Base-by-base conservation (phyloP, 2,329 filamentous ascomycete species). In the Trichoderma sp. region DNA sequence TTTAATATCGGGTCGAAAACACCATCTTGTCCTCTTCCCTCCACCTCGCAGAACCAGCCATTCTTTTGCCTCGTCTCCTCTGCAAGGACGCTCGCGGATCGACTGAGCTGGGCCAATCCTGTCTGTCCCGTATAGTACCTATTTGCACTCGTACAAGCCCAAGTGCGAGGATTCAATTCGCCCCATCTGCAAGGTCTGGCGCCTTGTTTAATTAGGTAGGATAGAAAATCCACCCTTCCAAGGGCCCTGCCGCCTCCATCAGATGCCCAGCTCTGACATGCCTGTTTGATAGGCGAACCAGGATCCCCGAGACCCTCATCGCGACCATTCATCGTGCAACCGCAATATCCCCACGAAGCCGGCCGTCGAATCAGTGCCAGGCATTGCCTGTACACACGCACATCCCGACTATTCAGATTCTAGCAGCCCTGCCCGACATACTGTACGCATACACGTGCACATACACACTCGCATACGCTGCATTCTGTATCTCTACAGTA, bases 131-230 rank as follows among this genome's bases (percentile, higher is more conserved):
- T 6, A 29, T n/a, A 39, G 34, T 19, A 19, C 34, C 8, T 34
- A 32, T 35, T 13, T 32, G 42, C 22, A 5, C 45, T 50, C 29
- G 58, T 39, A n/a, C 32, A 13, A 50, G 39, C 58, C 25, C 56
- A 29, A 32, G 27, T 17, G 32, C 60, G 25, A 39, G 7, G 15
- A 42, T 48, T 64, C 60, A 8, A 19, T 42, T n/a, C 50, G 22
- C 25, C 37, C 57, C 42, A 19, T 27, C 42, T 22, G 25, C 63
- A 35, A 42, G 39, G 53, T 34, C 64, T 66, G 64, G 64, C 37
- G 39, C 7, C 64, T 58, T 66, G 64, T 66, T 66, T 66, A 66
- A 66, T 66, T 66, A 57, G 61, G 61, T 64, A 59, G 64, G 64
- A 66, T 19, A 37, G 42, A 53, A 22, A 64, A 50, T 52, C 64